A percentile compares a stretch with the other conserved stretches of the same genome.
These are phyloP conservation scores for Cordyceps farinosa DNA, from an alignment of 2,329 filamentous ascomycete genomes.

Conservation along the genomic window DNA sequence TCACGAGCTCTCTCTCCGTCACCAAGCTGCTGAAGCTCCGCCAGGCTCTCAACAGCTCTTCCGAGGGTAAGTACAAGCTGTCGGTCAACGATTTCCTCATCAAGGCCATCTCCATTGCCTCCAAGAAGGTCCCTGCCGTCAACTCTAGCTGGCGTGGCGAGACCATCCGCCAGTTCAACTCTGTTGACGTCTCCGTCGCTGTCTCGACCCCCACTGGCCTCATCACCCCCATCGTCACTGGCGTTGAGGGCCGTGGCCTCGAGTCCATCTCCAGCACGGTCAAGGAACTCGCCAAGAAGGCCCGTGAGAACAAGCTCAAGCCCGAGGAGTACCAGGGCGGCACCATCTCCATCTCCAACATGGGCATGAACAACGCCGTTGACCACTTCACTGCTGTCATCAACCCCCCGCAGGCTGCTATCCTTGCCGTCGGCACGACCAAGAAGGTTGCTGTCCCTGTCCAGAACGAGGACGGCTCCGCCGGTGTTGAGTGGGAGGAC, in stretches of 20 bases:
- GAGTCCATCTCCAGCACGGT: constrained; percentile 82
- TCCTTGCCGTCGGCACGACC: constrained; percentile 90
- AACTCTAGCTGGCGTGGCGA: constrained; percentile 95
- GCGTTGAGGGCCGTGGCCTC: constrained; percentile 81
- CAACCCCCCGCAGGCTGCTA: constrained; percentile 96
- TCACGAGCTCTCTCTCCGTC: constrained; percentile 86
- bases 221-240: constrained; percentile 95
- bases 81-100: constrained; percentile 99
- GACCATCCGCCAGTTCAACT: constrained; percentile 88
- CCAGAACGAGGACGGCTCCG: constrained; percentile 77
- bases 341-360: constrained; percentile 99
- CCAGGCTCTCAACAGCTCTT: constrained; percentile 81
- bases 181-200: constrained; percentile 91
- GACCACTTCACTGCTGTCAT: constrained; percentile 98
- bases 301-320: constrained; percentile 96
- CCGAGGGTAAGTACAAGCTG: constrained; percentile 95
- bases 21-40: constrained; percentile 95
- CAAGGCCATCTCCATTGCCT: constrained; percentile 87
- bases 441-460: constrained; percentile 90
- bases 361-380: constrained; percentile 98
- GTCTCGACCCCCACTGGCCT: constrained; percentile 90
- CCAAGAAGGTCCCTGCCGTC: constrained; percentile 88
- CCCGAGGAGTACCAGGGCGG: constrained; percentile 99
- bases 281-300: constrained; percentile 96
- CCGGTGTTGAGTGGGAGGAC: constrained; percentile 83